phyloP scores from a whole-genome alignment of 2,329 filamentous ascomycete species.

The Cladorrhinum sp. region DNA sequence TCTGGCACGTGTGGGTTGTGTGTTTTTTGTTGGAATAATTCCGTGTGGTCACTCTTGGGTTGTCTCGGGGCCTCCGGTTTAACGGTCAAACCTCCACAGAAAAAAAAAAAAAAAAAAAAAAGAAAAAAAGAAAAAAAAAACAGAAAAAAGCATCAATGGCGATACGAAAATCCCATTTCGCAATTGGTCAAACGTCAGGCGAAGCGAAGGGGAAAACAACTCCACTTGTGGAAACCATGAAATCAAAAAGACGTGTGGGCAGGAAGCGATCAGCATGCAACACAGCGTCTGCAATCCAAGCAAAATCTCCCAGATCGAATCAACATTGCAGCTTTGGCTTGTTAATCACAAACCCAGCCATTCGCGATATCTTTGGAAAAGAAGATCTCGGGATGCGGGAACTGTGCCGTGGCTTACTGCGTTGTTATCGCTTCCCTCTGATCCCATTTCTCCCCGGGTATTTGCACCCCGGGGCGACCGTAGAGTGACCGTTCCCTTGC shows the following conservation, averaged over 20 bases:
- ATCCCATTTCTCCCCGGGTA: neutral
- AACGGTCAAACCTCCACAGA: neutral
- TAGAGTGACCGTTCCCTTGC: neutral
- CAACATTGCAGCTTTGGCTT: neutral
- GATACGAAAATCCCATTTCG: neutral
- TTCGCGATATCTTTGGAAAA: neutral
- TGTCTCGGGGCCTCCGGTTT: neutral
- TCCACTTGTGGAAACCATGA: neutral
- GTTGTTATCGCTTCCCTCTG: neutral
- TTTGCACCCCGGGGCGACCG: neutral
- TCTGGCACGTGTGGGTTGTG: neutral
- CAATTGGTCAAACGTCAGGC: neutral
- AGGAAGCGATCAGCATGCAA: neutral
- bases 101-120: neutral
- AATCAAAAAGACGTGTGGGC: neutral
- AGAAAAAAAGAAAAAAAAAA: too few relatives aligned
- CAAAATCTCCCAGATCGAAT: neutral
- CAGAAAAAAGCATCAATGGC: neutral
- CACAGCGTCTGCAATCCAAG: neutral
- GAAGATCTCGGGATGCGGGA: slow-evolving; percentile 1
- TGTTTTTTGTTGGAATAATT: neutral
- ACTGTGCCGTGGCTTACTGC: slow-evolving; percentile 3
- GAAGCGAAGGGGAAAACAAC: neutral
- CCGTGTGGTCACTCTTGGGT: neutral
- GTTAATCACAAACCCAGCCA: neutral